These are phyloP conservation scores for Candida buenavistaensis DNA, from an alignment of 1,139 yeast genomes.

Conservation along the genomic window DNA sequence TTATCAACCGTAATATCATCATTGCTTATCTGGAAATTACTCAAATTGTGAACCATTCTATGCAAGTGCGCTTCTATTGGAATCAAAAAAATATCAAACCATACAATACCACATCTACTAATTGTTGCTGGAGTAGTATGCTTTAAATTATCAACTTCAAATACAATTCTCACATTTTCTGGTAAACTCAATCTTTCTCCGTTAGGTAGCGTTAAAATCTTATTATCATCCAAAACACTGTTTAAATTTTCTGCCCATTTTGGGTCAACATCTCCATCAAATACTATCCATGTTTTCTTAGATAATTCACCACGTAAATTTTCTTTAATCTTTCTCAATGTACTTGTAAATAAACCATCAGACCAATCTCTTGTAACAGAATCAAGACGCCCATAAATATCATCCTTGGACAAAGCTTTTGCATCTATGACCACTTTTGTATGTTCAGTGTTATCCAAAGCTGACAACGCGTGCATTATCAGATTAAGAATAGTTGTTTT, in stretches of 20 bases:
- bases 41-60: constrained; percentile 25
- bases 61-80: constrained; percentile 20
- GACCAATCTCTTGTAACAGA: constrained; percentile 85
- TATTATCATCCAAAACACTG: constrained; percentile 89
- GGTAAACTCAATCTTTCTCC: constrained; percentile 83
- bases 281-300: constrained; percentile 72
- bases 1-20: constrained; percentile 8
- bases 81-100: constrained; percentile 50
- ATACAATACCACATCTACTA: constrained; percentile 89
- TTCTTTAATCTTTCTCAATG: constrained; percentile 59
- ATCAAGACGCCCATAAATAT: constrained; percentile 72
- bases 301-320: constrained; percentile 59
- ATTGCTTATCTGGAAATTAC: constrained; percentile 9
- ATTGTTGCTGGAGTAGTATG: constrained; percentile 89
- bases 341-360: constrained; percentile 79
- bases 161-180: constrained; percentile 59
- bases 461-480: constrained; percentile 46
- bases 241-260: constrained; percentile 91
- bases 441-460: constrained; percentile 35
- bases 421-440: constrained; percentile 62
- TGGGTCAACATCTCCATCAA: constrained; percentile 95
- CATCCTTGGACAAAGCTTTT: constrained; percentile 66
- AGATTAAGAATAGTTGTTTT: constrained; percentile 60
- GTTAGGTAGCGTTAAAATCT: constrained; percentile 76
- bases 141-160: constrained; percentile 70